Evolutionary conservation across 306 rosid species (phyloP).

Genomic region (Clitoria ternatea): DNA sequence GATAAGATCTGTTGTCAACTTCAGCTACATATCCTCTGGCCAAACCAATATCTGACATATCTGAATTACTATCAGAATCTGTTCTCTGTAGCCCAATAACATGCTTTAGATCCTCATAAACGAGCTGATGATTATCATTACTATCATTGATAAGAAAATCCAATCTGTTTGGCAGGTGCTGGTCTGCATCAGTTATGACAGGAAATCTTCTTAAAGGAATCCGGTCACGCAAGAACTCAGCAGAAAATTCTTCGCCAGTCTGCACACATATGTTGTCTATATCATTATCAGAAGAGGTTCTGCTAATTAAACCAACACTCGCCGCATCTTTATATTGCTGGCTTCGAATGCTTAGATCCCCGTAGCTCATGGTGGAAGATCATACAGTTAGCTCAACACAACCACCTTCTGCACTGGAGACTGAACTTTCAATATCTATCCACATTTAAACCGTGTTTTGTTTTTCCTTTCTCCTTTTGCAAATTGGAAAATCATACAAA

Average conservation of each 20-base stretch:
- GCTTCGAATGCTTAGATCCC: conserved; percentile 44
- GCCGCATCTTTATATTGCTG: conserved; percentile 29
- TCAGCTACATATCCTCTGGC: conserved; percentile 43
- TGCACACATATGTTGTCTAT: conserved; percentile 50
- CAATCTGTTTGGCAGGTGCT: conserved; percentile 33
- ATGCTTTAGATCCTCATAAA: conserved; percentile 49
- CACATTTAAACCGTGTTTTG: not conserved
- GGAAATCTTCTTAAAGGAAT: conserved; percentile 51
- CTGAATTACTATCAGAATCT: conserved; percentile 46
- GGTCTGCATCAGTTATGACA: conserved; percentile 38
- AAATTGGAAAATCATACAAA: not conserved
- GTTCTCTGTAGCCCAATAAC: conserved; percentile 37
- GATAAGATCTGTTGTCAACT: conserved; percentile 39
- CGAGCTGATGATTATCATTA: conserved; percentile 32
- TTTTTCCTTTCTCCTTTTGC: not conserved
- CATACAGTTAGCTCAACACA: conserved; percentile 24
- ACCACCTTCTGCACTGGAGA: conserved; percentile 23
- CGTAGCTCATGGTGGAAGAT: conserved; percentile 58
- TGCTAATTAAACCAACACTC: conserved; percentile 28
- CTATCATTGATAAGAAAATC: conserved; percentile 35
- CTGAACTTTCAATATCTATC: conserved; percentile 14
- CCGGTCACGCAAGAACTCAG: conserved; percentile 72
- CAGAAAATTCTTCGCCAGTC: conserved; percentile 92
- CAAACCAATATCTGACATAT: conserved; percentile 39
- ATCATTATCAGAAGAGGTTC: conserved; percentile 25